Evolutionary conservation across 2,329 filamentous ascomycete genomes (phyloP), one percentile per base, ranked within the genome.

Genomic region (Pyricularia pennisetigena): DNA sequence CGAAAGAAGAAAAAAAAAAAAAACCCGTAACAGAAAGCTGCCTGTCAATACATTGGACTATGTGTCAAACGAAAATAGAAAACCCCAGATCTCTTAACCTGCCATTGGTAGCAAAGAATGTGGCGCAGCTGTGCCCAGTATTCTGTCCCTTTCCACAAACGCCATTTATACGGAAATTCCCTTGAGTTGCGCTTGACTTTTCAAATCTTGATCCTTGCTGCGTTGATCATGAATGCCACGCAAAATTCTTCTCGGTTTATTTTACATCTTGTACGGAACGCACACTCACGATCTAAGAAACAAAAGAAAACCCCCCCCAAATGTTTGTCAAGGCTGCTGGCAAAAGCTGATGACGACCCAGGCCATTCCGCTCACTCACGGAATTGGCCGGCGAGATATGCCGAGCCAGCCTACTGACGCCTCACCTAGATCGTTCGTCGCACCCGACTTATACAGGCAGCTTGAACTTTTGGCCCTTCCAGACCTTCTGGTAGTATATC

Each of bases 401-500:
- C 41, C 41, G 16, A 49, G 5, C n/a, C 41, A 49, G 41, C 6
- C 72, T 49, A 49, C 14, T 23, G 61, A 63, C 61, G 1, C 16
- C 61, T 32, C 26, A 64, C 26, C n/a, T 24, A 24, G 26, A n/a
- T 49, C 4, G n/a, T 49, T 49, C 4, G 14, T 49, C 41, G 16
- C 5, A n/a, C 14, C 41, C 41, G 16, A 49, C 8, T 83, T 87
- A 94, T 72, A 94, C 92, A 1, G 91, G 91, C 69, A 94, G 83
- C 79, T 93, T 92, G 79, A 94, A 94, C 82, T 92, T 94, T 84
- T 92, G 91, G 74, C 91, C 91, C 83, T 94, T 92, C 80, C 94
- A 82, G 65, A 94, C 90, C 88, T 97, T 98, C 70, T 90, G 97
- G 82, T 97, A 99, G 83, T 99, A 99, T 75, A 99, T 94, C 85